These are phyloP conservation scores for Colletotrichum sp. DNA, from an alignment of 2,329 filamentous ascomycete genomes.

Conservation along the genomic window DNA sequence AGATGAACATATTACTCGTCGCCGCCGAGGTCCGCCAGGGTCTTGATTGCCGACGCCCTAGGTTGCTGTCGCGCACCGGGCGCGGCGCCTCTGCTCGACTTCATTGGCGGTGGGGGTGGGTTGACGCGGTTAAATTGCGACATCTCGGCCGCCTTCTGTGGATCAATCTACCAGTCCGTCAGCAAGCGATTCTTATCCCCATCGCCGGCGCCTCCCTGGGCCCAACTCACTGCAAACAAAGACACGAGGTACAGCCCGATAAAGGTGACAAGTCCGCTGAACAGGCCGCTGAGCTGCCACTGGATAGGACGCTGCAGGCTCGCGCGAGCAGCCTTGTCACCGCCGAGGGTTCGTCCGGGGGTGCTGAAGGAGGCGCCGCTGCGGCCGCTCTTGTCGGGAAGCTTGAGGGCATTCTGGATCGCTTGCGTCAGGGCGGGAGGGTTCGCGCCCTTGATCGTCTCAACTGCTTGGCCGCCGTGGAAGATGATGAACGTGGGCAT, in stretches of 20 bases:
- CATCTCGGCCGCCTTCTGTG: slow-evolving; percentile 64
- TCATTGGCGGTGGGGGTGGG: slow-evolving; percentile 30
- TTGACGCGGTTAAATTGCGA: slow-evolving; percentile 63
- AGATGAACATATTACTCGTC: neutral
- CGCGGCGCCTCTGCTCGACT: slow-evolving; percentile 19
- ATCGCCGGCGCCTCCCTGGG: neutral
- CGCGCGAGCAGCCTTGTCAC: slow-evolving; percentile 28
- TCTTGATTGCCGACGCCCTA: slow-evolving; percentile 50
- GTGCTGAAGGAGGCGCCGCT: slow-evolving; percentile 56
- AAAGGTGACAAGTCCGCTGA: slow-evolving; percentile 58
- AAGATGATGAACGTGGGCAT: slow-evolving; percentile 97
- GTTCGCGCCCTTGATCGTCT: slow-evolving; percentile 84
- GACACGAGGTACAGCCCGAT: slow-evolving; percentile 67
- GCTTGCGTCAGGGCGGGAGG: slow-evolving; percentile 75
- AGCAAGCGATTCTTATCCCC: neutral
- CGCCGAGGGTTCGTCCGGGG: slow-evolving; percentile 63
- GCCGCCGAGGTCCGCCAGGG: slow-evolving; percentile 57
- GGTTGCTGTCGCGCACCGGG: slow-evolving; percentile 18
- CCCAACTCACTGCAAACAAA: slow-evolving; percentile 60
- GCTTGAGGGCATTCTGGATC: slow-evolving; percentile 72
- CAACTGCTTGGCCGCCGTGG: slow-evolving; percentile 73
- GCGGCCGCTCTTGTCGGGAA: slow-evolving; percentile 45
- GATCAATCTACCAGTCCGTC: slow-evolving; percentile 55
- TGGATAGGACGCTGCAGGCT: slow-evolving; percentile 25
- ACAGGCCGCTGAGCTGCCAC: slow-evolving; percentile 44